Conservation (phyloP, 768 basidiomycete genomes). For the Podaxis carcinomalis region DNA sequence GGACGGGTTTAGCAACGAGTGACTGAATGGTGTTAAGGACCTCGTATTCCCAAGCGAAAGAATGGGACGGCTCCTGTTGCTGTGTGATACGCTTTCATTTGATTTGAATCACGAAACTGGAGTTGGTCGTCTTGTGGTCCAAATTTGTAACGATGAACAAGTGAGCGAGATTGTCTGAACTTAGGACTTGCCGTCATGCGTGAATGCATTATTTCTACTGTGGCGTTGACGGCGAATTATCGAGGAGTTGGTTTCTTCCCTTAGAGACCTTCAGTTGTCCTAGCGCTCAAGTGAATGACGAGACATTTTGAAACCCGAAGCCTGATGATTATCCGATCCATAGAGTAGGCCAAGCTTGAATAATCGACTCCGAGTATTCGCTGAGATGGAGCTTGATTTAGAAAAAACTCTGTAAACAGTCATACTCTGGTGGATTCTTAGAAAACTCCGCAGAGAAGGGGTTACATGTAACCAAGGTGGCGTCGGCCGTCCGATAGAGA, state of each 20-base stretch:
- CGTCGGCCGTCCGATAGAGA: background rate
- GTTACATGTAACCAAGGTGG: background rate
- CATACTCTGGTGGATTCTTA: background rate
- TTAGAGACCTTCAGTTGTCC: background rate
- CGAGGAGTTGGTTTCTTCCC: background rate
- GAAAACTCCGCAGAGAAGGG: background rate
- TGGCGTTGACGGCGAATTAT: background rate
- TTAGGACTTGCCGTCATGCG: background rate
- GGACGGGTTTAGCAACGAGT: background rate
- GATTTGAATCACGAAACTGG: background rate
- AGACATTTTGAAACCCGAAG: background rate
- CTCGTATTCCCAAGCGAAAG: background rate
- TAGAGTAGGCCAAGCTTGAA: background rate
- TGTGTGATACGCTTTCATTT: background rate
- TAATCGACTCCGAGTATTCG: background rate
- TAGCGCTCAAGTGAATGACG: background rate
- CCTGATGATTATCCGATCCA: background rate
- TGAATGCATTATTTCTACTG: background rate
- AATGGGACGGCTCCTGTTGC: background rate
- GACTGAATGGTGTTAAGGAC: background rate
- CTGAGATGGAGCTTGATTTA: background rate
- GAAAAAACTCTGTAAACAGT: background rate
- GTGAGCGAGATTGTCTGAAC: background rate
- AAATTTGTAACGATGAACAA: background rate
- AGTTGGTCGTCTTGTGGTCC: background rate